Conservation (phyloP, 1,284 basidiomycete species). For the Pterulicium gracile region DNA sequence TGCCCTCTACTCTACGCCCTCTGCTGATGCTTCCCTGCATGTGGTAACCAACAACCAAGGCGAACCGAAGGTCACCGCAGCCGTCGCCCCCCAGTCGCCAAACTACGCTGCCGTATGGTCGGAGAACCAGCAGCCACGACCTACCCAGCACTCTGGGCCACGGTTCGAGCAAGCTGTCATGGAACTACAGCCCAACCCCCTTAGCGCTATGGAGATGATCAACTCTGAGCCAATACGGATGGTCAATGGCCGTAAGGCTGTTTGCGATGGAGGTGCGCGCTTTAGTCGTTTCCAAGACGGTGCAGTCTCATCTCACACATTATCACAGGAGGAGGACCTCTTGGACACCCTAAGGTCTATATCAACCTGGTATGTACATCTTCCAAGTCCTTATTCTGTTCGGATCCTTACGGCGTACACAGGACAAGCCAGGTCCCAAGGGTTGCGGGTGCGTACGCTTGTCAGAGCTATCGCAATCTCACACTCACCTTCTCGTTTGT, state of each 20-base stretch:
- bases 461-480: slow-evolving; percentile 6
- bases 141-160: slow-evolving; percentile 44
- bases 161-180: slow-evolving; percentile 89
- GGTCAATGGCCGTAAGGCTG: slow-evolving; percentile 72
- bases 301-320: slow-evolving; percentile 6
- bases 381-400: slow-evolving; percentile 10
- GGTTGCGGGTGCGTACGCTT: slow-evolving; percentile 58
- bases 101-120: slow-evolving; percentile 75
- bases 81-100: slow-evolving; percentile 55
- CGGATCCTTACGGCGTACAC: slow-evolving; percentile 8
- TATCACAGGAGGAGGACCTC: slow-evolving; percentile 76
- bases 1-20: slow-evolving; percentile 2
- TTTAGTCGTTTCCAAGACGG: slow-evolving; percentile 1
- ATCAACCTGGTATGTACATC: slow-evolving; percentile 74
- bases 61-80: slow-evolving; percentile 14
- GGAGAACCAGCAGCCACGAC: slow-evolving; percentile 56
- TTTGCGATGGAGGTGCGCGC: slow-evolving; percentile 89
- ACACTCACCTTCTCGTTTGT: slow-evolving; percentile 9
- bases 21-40: slow-evolving; percentile 14
- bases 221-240: slow-evolving; percentile 77
- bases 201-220: slow-evolving; percentile 87
- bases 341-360: slow-evolving; percentile 94
- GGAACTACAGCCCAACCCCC: slow-evolving; percentile 82
- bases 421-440: slow-evolving; percentile 70
- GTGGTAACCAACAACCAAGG: slow-evolving; percentile 20